Evolutionary conservation across 1,139 yeast species (phyloP).

Genomic region (Blastobotrys ciferrii): DNA sequence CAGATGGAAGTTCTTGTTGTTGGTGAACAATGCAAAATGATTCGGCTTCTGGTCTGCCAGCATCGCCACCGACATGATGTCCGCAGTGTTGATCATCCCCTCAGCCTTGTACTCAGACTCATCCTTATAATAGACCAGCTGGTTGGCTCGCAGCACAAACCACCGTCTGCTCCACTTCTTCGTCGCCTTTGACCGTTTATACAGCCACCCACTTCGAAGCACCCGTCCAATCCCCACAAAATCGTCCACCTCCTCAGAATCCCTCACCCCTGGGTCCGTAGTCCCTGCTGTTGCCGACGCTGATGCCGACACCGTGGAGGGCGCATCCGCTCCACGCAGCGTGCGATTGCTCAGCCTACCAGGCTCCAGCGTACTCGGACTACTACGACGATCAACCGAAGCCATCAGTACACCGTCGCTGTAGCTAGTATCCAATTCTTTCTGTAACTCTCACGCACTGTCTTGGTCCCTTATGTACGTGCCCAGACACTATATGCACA

Average conservation of each 20-base stretch:
- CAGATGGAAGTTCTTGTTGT: conserved; percentile 45
- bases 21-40: conserved; percentile 46
- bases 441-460: too few relatives aligned
- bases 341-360: background rate
- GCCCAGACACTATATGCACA: too few relatives aligned
- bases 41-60: conserved; percentile 40
- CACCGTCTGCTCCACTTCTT: conserved; percentile 51
- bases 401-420: too few relatives aligned
- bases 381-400: background rate
- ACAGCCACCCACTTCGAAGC: conserved; percentile 36
- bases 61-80: conserved; percentile 41
- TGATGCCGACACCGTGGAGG: too few relatives aligned
- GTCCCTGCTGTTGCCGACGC: conserved; percentile 9
- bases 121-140: conserved; percentile 58
- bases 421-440: too few relatives aligned
- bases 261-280: background rate
- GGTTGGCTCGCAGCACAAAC: conserved; percentile 58
- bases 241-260: background rate
- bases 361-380: background rate
- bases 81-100: conserved; percentile 44
- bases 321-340: background rate
- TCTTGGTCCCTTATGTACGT: too few relatives aligned
- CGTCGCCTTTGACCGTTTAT: conserved; percentile 31
- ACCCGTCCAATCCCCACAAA: conserved; percentile 13
- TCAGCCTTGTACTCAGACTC: conserved; percentile 55